A percentile compares a stretch with the other conserved stretches of the same genome.
Evolutionary conservation across 805 yeast species (phyloP).

Genomic region (Lipomyces yamadae): DNA sequence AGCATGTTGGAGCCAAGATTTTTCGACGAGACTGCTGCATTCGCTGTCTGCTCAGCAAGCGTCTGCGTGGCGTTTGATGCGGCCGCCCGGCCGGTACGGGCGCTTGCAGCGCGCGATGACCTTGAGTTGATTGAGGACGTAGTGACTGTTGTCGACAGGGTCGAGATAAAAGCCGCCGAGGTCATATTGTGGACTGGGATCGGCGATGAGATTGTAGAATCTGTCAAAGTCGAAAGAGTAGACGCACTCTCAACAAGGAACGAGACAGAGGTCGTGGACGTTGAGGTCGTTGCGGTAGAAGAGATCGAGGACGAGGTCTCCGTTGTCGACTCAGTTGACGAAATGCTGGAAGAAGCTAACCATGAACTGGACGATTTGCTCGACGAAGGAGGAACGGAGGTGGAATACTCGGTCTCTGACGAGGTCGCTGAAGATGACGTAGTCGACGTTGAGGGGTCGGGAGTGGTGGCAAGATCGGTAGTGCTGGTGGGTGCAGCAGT

Average conservation of each 20-base stretch:
- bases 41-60: constrained; percentile 2
- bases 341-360: background rate
- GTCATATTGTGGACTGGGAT: constrained; percentile 4
- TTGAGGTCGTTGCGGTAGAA: background rate
- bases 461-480: constrained; percentile 4
- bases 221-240: background rate
- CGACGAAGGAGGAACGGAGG: background rate
- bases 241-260: background rate
- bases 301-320: background rate
- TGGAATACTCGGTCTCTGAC: constrained; percentile 4
- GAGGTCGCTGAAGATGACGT: constrained; percentile 4
- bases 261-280: constrained; percentile 40
- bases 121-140: constrained; percentile 1
- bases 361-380: background rate
- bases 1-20: constrained; percentile 1
- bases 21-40: constrained; percentile 1
- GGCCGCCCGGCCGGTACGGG: constrained; percentile 7
- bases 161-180: background rate
- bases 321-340: background rate
- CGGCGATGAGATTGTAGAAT: constrained; percentile 5
- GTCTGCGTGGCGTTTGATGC: constrained; percentile 1
- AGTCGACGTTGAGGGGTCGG: constrained; percentile 15
- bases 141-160: background rate
- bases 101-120: background rate
- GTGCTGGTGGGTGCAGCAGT: constrained; percentile 26